A percentile compares a stretch with the other conserved stretches of the same genome.
Conservation (phyloP, 1,139 yeast genomes). For the Pichia sp. region DNA sequence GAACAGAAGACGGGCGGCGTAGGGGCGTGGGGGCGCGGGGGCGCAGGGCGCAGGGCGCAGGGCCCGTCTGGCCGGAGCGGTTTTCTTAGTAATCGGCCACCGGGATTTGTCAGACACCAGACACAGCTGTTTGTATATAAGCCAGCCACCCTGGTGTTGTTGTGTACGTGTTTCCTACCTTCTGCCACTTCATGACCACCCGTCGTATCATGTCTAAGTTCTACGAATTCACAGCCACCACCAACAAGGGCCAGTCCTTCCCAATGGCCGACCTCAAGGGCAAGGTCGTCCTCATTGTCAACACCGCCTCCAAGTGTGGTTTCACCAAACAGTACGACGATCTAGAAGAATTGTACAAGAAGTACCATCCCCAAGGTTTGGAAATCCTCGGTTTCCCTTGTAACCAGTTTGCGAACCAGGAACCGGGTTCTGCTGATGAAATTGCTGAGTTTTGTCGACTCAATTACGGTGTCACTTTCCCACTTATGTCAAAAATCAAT, state of each 20-base stretch:
- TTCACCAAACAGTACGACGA: constrained; percentile 84
- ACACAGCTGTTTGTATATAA: too few relatives aligned
- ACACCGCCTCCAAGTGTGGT: constrained; percentile 89
- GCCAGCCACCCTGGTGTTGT: too few relatives aligned
- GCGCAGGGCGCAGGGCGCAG: background rate
- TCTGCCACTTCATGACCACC: background rate
- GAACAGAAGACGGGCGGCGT: constrained; percentile 55
- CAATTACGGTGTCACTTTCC: constrained; percentile 82
- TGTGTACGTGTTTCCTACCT: too few relatives aligned
- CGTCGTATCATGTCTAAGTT: constrained; percentile 31
- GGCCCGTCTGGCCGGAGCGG: too few relatives aligned
- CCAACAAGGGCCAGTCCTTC: constrained; percentile 54
- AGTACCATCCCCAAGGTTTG: constrained; percentile 69
- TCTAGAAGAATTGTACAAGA: constrained; percentile 73
- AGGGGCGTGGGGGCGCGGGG: constrained; percentile 30
- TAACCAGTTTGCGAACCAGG: constrained; percentile 86
- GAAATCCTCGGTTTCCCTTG: constrained; percentile 89
- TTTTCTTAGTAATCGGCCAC: too few relatives aligned
- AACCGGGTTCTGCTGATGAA: constrained; percentile 66
- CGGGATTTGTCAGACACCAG: too few relatives aligned
- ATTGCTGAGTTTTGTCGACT: constrained; percentile 58
- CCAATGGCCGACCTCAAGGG: constrained; percentile 71
- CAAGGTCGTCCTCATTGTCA: constrained; percentile 84
- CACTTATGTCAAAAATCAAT: constrained; percentile 76
- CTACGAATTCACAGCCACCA: constrained; percentile 53